Evolutionary conservation across 148 eudicot genomes (phyloP), one percentile per base, ranked within the genome.

Genomic region (Euryodendron excelsum): DNA sequence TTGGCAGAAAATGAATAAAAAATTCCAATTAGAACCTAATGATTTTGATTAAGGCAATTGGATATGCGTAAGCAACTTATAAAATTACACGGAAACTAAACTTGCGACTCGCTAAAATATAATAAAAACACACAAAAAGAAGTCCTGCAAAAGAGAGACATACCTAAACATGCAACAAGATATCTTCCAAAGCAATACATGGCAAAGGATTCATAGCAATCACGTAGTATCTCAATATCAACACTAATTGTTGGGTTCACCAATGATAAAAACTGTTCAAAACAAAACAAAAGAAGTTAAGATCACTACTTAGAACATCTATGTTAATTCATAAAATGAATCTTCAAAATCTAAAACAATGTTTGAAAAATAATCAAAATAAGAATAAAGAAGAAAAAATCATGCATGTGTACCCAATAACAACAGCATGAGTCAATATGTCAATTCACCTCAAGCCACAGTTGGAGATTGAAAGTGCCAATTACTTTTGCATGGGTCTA

Each of bases 121-220:
- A n/a, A n/a, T n/a, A 45, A 60, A 41, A 18, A 71, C 56, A 69
- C 0, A 52, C 47, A 5, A 73, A 64, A 73, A 36, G 37, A 74
- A 55, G 78, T n/a, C n/a, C n/a, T 28, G n/a, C 47, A 48, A 36
- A 71, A 36, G 53, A 81, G 23, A 56, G 62, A 81, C 91, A 80
- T 91, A 96, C 99, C 99, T 86, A 96, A 86, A 84, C 98, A 93
- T 65, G 98, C 99, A 61, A 96, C 86, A 73, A 96, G 93, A 77
- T 96, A 96, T 82, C 99, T 93, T 80, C 97, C 97, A 85, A 96
- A 96, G 90, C 98, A 96, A 84, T 96, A 96, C 99, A 96, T 96
- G 53, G 99, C 99, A 91, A 96, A 96, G 62, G 99, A 86, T 85
- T 96, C 99, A 80, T 96, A 96, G 86, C 98, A 90, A 91, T 93